Evolutionary conservation across 257 asterid species (phyloP), one percentile per base, ranked within the genome.

Genomic region (Nicotiana knightiana): DNA sequence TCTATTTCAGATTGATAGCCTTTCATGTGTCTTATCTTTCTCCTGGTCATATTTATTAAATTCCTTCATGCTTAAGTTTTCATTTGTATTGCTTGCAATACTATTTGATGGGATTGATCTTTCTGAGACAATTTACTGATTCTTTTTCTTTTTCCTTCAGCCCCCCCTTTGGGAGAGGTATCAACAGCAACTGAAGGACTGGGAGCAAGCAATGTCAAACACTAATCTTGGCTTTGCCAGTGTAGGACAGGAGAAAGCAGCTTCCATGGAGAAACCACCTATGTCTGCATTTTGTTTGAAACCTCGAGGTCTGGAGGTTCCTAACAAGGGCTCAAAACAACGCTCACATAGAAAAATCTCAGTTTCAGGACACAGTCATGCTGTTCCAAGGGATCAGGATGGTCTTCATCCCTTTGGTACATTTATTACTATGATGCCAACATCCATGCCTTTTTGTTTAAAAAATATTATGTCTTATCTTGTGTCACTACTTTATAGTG

Each of bases 111-210:
- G 67, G 61, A 5, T 66, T 80, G 28, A 39, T 81, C n/a, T 63
- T 80, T 76, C 68, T 51, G 64, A 63, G 66, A 81, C 75, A 79
- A 67, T 3, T 77, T 39, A 64, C 73, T 85, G 24, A 35, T 9
- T 26, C 68, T 85, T 43, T 30, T 11, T 26, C 76, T 85, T 43
- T 30, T 82, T 77, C 83, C 57, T 51, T 76, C 98, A 97, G 99
- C 96, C 97, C 53, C 99, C 99, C 59, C 91, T 92, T 62, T 97
- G 99, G 99, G 91, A 88, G 86, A 88, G 87, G 89, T 94, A 97
- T 88, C 96, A 91, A 86, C 92, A 89, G 81, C 98, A 93, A 89
- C 87, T 92, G 86, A 93, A 89, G 85, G 94, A 90, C 83, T 97
- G 98, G 98, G 99, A 94, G 88, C 91, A 81, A 58, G 82, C 87